Percentiles rank a stretch among this genome's conserved stretches.
Conservation (phyloP, 441 rosid species). For the Codiaeum variegatum region DNA sequence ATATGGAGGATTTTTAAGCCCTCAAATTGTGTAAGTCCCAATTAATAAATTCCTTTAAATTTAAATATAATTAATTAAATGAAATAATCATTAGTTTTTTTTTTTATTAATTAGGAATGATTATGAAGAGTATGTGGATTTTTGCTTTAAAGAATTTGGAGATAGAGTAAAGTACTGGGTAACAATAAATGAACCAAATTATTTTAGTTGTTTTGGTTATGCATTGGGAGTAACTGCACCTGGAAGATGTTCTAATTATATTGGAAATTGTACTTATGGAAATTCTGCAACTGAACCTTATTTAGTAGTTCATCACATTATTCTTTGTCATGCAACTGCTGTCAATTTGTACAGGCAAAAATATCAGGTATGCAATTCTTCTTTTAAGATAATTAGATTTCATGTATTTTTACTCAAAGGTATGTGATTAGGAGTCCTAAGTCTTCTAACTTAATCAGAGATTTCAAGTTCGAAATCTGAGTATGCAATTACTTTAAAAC, state of each 20-base stretch:
- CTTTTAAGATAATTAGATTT: background rate
- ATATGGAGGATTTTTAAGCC: conserved; percentile 30
- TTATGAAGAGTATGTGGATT: conserved; percentile 19
- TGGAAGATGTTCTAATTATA: conserved; percentile 20
- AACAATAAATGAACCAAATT: conserved; percentile 20
- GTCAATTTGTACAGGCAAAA: conserved; percentile 21
- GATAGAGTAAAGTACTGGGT: conserved; percentile 23
- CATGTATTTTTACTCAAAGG: too few relatives aligned
- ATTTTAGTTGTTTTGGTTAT: conserved; percentile 15
- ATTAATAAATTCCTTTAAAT: too few relatives aligned
- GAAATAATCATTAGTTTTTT: too few relatives aligned
- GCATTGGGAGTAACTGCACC: conserved; percentile 14
- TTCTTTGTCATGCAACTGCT: conserved; percentile 25
- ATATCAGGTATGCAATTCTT: conserved; percentile 18
- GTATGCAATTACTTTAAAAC: too few relatives aligned
- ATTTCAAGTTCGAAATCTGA: too few relatives aligned
- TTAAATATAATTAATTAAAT: too few relatives aligned
- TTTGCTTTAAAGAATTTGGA: conserved; percentile 25
- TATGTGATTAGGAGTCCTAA: too few relatives aligned
- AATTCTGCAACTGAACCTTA: conserved; percentile 28
- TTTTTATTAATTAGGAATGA: conserved; percentile 11
- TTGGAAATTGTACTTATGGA: conserved; percentile 16
- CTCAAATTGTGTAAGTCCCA: conserved; percentile 28
- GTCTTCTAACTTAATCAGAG: too few relatives aligned
- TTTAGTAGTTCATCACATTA: conserved; percentile 17